A percentile compares a stretch with the other conserved stretches of the same genome.
These are phyloP conservation scores for Apiospora rasikravindrae DNA, from an alignment of 2,329 filamentous ascomycete species.

Conservation along the genomic window DNA sequence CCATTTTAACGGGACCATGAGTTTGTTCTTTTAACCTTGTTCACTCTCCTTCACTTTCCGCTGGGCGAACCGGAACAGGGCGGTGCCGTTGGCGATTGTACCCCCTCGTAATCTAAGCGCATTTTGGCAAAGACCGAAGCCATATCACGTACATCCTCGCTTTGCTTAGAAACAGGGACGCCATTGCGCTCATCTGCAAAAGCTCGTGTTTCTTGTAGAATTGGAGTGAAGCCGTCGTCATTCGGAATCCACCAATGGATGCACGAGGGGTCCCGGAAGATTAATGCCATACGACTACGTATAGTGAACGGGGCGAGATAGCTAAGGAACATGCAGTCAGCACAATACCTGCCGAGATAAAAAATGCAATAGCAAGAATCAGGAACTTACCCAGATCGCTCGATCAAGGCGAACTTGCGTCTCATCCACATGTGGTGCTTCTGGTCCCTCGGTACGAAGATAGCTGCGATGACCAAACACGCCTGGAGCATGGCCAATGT, in stretches of 20 bases:
- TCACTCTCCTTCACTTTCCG: slow-evolving; percentile 15
- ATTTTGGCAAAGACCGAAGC: slow-evolving; percentile 73
- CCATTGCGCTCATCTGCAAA: slow-evolving; percentile 81
- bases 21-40: not conserved
- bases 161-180: slow-evolving; percentile 59
- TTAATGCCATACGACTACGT: slow-evolving; percentile 74
- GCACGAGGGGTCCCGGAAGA: slow-evolving; percentile 75
- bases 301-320: slow-evolving; percentile 82
- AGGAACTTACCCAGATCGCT: slow-evolving; percentile 74
- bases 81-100: slow-evolving; percentile 29
- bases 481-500: slow-evolving; percentile 76
- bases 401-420: slow-evolving; percentile 77
- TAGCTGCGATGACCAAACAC: slow-evolving; percentile 73
- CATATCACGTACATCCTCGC: slow-evolving; percentile 75
- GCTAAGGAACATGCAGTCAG: slow-evolving; percentile 49
- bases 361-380: not conserved
- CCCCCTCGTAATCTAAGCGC: slow-evolving; percentile 49
- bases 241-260: slow-evolving; percentile 90
- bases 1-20: not conserved
- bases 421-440: slow-evolving; percentile 80
- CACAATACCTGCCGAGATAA: not conserved
- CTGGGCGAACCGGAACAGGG: slow-evolving; percentile 25
- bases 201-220: slow-evolving; percentile 77
- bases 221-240: slow-evolving; percentile 73
- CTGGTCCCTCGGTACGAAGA: slow-evolving; percentile 80